Percentiles rank a stretch among this genome's conserved stretches.
Evolutionary conservation across 1,284 basidiomycete genomes (phyloP).

Genomic region (Ustilago xerochloae): DNA sequence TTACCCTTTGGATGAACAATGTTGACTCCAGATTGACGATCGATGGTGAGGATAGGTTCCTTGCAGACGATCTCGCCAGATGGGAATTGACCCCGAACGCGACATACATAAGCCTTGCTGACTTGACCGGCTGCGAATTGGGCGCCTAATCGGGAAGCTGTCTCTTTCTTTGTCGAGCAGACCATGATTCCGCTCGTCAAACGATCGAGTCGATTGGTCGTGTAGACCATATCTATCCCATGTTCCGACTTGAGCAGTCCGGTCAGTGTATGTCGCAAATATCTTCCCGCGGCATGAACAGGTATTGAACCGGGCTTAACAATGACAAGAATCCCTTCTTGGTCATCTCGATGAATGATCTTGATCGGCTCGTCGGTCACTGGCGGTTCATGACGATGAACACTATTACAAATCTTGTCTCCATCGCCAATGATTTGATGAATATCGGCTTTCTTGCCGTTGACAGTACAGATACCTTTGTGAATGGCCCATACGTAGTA

Average conservation of each 20-base stretch:
- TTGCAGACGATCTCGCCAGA: constrained; percentile 85
- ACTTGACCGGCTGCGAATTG: constrained; percentile 77
- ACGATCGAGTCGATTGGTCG: constrained; percentile 92
- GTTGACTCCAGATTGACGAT: constrained; percentile 94
- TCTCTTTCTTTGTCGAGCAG: constrained; percentile 79
- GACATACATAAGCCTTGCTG: constrained; percentile 66
- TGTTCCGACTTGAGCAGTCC: constrained; percentile 88
- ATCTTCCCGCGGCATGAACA: constrained; percentile 65
- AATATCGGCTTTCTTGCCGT: constrained; percentile 82
- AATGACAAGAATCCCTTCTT: constrained; percentile 87
- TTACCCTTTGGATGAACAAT: constrained; percentile 73
- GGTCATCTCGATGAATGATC: constrained; percentile 80
- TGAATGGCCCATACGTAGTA: constrained; percentile 75
- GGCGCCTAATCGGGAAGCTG: constrained; percentile 76
- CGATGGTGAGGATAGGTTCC: constrained; percentile 88
- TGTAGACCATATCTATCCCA: constrained; percentile 83
- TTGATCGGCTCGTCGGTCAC: constrained; percentile 87
- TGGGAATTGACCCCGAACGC: constrained; percentile 45
- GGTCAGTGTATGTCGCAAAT: constrained; percentile 72
- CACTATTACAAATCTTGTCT: constrained; percentile 88
- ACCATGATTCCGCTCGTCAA: constrained; percentile 97
- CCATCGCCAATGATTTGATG: constrained; percentile 85
- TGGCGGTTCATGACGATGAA: constrained; percentile 95
- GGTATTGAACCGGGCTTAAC: constrained; percentile 69
- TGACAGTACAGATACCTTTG: constrained; percentile 93